Evolutionary conservation across 495 filamentous ascomycete genomes (phyloP), one percentile per base, ranked within the genome.

Genomic region (Neohortaea acidophila): DNA sequence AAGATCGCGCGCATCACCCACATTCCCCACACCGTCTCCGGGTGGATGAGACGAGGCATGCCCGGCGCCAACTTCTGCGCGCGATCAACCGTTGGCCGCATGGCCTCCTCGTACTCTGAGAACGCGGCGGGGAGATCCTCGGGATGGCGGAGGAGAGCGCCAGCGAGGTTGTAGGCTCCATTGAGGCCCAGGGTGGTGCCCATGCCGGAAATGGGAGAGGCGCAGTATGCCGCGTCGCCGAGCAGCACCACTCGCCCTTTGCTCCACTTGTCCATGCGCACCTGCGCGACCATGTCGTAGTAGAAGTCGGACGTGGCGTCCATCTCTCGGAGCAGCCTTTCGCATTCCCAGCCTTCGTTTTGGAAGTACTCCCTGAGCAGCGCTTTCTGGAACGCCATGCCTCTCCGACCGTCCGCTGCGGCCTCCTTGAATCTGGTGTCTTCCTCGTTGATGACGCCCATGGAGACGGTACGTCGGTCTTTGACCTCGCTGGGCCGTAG

Each of bases 51-150:
- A n/a, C n/a, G n/a, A n/a, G n/a, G n/a, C n/a, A n/a, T n/a, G n/a
- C 32, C 38, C 9, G 30, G 28, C 2, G 58, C 55, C 24, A 64
- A 48, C 23, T 56, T 55, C 23, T 61, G 58, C 36, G 62, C 32
- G 4, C 58, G 49, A 2, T 56, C 28, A 24, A 68, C 55, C 31
- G 64, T 47, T 4, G 64, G 65, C 39, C 56, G 53, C 48, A 69
- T 59, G 13, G 41, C 40, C 38, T 59, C 40, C 41, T 66, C 60
- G 50, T 69, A 68, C 2, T 38, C 54, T 24, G 31, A 33, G 29
- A 69, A 48, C 12, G 55, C 66, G 3, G 53, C 52, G 3, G 42
- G 43, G 15, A 61, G 32, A 31, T 65, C 49, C 30, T 44, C 46
- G 9, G 33, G 23, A 30, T 57, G 36, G 33, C 41, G 53, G 2